Base-by-base conservation (phyloP, 2,329 filamentous ascomycete species). In the Neurospora sp. region DNA sequence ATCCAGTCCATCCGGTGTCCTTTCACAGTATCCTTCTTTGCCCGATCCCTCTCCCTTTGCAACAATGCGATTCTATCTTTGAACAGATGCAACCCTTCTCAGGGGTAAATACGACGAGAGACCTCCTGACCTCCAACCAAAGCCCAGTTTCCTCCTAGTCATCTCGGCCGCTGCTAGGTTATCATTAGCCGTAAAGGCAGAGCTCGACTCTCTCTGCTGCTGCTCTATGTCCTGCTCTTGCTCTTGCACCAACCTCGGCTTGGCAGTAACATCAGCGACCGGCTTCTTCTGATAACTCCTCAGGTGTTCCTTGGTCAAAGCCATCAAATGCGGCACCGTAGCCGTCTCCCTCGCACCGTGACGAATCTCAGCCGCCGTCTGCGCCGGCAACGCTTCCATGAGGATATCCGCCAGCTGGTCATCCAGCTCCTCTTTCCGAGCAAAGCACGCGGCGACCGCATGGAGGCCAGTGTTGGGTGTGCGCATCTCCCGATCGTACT, bases 371-470 rank as follows among this genome's bases (percentile, higher is more conserved):
- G 36, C 66, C 23, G 66, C 66, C 23, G 66, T 67, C 36, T 67
- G 36, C 17, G 66, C 11, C 62, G 71, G 68, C 19, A 71, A 69
- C 6, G 70, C 70, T 67, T 70, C n/a, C 5, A 73, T 23, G 73
- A 42, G 75, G 71, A 38, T 76, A 72, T 73, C 33, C 40, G 70
- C 73, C n/a, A 75, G 38, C 39, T 68, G 28, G 4, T 15, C 10
- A 33, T 73, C 71, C 17, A 75, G 38, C 39, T 70, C 70, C 36
- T 42, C 52, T 33, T 70, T 72, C 52, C 39, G 8, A n/a, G 46
- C 19, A 10, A 72, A 72, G 40, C 69, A 71, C 11, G 11, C n/a
- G 0, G 69, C 71, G 2, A 67, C 58, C 19, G 43, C 33, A 38
- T 73, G 28, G 17, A 68, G 62, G 0, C n/a, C 4, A 1, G 69